phyloP scores from a whole-genome alignment of 2,329 filamentous ascomycete genomes.

The Thermothelomyces thermophilus region DNA sequence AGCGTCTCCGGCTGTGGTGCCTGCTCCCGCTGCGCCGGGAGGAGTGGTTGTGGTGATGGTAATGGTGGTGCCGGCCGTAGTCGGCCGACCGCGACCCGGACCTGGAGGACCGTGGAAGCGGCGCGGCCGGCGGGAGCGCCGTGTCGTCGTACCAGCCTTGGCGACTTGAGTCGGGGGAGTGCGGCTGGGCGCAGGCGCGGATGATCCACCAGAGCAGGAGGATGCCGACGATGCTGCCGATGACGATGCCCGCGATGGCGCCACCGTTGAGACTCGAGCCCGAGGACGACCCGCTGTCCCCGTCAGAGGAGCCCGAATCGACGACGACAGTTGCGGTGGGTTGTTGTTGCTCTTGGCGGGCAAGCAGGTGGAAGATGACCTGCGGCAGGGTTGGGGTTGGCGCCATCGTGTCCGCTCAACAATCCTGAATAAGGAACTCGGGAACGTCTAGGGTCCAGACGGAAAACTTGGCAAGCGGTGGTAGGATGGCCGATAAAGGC shows the following conservation, averaged over 20 bases:
- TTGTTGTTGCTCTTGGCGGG: conserved; percentile 7
- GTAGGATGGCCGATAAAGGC: background rate
- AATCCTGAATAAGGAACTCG: too few species aligned
- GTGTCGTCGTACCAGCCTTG: conserved; percentile 24
- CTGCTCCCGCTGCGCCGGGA: background rate
- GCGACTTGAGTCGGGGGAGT: conserved; percentile 9
- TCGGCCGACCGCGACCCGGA: conserved; percentile 11
- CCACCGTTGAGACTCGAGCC: conserved; percentile 13
- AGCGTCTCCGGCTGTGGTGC: conserved; percentile 10
- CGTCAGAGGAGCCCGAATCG: background rate
- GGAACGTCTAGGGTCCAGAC: background rate
- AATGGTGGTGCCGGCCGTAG: conserved; percentile 5
- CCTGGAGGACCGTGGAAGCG: background rate
- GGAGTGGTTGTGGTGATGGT: conserved; percentile 7
- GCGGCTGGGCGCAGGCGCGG: conserved; percentile 3
- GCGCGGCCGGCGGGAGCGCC: background rate
- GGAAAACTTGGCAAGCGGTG: background rate
- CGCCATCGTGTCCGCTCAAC: conserved; percentile 1
- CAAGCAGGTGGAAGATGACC: conserved; percentile 1
- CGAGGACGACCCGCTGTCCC: background rate
- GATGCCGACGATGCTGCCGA: conserved; percentile 22
- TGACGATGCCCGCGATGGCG: conserved; percentile 24
- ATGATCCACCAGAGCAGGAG: conserved; percentile 22
- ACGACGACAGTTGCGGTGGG: conserved; percentile 18
- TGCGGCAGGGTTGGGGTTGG: conserved; percentile 15